phyloP scores from a whole-genome alignment of 768 basidiomycete species.

The Leccinum arenicola region DNA sequence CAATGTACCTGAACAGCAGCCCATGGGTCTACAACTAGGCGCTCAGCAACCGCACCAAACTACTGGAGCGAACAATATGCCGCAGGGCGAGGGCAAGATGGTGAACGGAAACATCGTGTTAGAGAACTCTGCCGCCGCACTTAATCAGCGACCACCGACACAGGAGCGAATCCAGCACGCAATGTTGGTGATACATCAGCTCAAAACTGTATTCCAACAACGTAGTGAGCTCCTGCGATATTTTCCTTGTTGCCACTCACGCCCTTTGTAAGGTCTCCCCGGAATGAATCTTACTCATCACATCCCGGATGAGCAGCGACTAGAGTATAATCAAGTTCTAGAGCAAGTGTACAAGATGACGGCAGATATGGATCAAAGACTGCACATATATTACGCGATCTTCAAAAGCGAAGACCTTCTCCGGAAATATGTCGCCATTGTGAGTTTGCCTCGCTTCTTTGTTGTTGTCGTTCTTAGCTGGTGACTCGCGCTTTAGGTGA shows the following conservation, averaged over 20 bases:
- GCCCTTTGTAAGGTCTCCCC: conserved; percentile 31
- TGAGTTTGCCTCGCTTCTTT: conserved; percentile 34
- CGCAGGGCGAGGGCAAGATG: conserved; percentile 19
- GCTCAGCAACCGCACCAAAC: conserved; percentile 16
- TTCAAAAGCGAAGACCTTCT: conserved; percentile 48
- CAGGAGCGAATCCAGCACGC: conserved; percentile 36
- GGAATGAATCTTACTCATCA: conserved; percentile 32
- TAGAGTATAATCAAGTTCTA: conserved; percentile 49
- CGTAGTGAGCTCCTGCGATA: conserved; percentile 25
- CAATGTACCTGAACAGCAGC: conserved; percentile 21
- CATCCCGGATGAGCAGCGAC: conserved; percentile 51
- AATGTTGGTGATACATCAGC: conserved; percentile 24
- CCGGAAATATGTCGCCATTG: conserved; percentile 52
- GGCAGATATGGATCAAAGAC: conserved; percentile 47
- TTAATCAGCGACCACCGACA: conserved; percentile 17
- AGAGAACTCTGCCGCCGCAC: conserved; percentile 3
- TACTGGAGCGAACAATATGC: conserved; percentile 12
- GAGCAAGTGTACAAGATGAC: conserved; percentile 47
- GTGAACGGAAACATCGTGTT: conserved; percentile 7
- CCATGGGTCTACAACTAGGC: conserved; percentile 10
- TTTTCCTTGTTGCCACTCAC: conserved; percentile 14
- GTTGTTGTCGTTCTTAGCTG: conserved; percentile 5
- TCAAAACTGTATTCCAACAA: conserved; percentile 35
- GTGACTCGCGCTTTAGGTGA: conserved; percentile 33
- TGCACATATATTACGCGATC: conserved; percentile 46